A percentile compares a stretch with the other conserved stretches of the same genome.
phyloP scores from a whole-genome alignment of 176 grass and related monocot species.

The Urochloa ruziziensis region DNA sequence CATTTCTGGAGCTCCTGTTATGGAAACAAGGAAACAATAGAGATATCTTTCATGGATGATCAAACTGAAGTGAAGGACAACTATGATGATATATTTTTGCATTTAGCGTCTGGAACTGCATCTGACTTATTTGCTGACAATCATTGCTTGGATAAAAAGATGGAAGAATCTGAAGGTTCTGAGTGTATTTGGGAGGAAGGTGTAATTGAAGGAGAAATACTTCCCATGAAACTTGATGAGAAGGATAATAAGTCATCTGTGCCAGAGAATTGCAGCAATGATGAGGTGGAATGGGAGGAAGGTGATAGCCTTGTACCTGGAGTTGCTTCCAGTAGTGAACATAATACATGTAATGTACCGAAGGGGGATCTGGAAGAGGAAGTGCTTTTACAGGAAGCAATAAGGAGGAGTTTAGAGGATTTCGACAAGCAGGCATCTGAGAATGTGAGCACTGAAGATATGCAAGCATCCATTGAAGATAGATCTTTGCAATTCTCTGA shows the following conservation, averaged over 20 bases:
- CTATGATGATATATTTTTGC: slow-evolving; percentile 77
- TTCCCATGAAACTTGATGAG: slow-evolving; percentile 27
- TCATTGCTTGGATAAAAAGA: slow-evolving; percentile 31
- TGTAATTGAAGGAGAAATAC: slow-evolving; percentile 36
- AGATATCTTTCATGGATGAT: slow-evolving; percentile 86
- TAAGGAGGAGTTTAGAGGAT: slow-evolving; percentile 80
- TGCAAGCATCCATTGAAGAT: slow-evolving; percentile 18
- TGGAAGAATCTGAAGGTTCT: slow-evolving; percentile 53
- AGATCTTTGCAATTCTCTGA: slow-evolving; percentile 22
- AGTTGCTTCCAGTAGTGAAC: slow-evolving; percentile 53
- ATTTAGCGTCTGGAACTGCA: slow-evolving; percentile 61
- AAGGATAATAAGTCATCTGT: slow-evolving; percentile 38
- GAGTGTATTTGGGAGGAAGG: slow-evolving; percentile 79
- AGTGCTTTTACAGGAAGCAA: slow-evolving; percentile 85
- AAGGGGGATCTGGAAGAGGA: slow-evolving; percentile 82
- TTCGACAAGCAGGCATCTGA: slow-evolving; percentile 40
- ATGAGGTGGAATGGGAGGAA: slow-evolving; percentile 82
- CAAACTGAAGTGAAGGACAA: slow-evolving; percentile 51
- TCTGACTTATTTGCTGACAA: slow-evolving; percentile 28
- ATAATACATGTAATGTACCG: slow-evolving; percentile 46
- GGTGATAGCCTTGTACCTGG: slow-evolving; percentile 49
- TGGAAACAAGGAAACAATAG: slow-evolving; percentile 54
- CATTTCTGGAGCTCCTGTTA: slow-evolving; percentile 24
- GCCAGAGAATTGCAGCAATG: slow-evolving; percentile 40
- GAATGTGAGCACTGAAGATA: slow-evolving; percentile 31